Percentiles rank a stretch among this genome's conserved stretches.
phyloP scores from a whole-genome alignment of 768 basidiomycete genomes.

The Lyophyllum atratum region DNA sequence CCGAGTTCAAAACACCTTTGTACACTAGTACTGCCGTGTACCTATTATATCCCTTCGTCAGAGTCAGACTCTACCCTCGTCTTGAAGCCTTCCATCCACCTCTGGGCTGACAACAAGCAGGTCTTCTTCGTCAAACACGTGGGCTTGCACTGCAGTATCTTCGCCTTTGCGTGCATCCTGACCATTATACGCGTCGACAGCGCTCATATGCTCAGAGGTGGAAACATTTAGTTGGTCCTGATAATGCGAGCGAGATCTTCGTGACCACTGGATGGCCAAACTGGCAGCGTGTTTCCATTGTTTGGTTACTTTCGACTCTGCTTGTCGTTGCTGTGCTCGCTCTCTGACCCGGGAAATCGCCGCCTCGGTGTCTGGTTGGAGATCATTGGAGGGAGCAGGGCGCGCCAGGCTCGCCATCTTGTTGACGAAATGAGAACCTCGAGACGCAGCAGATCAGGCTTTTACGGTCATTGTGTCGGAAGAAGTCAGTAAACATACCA shows the following conservation, averaged over 20 bases:
- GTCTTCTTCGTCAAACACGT: slow-evolving; percentile 38
- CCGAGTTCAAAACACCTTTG: background rate
- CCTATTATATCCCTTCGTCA: background rate
- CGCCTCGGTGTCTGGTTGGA: slow-evolving; percentile 45
- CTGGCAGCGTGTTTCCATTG: slow-evolving; percentile 52
- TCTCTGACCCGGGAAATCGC: slow-evolving; percentile 45
- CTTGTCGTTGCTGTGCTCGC: slow-evolving; percentile 23
- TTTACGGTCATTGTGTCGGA: background rate
- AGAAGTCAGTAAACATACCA: slow-evolving; percentile 44
- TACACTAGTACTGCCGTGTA: background rate
- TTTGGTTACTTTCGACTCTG: slow-evolving; percentile 30
- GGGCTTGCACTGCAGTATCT: slow-evolving; percentile 15
- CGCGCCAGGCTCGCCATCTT: slow-evolving; percentile 48
- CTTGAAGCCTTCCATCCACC: slow-evolving; percentile 67
- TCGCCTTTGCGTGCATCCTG: slow-evolving; percentile 40
- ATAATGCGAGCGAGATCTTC: slow-evolving; percentile 52
- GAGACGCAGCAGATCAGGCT: background rate
- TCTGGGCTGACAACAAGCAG: slow-evolving; percentile 60
- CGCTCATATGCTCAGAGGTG: slow-evolving; percentile 74
- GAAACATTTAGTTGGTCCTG: slow-evolving; percentile 60
- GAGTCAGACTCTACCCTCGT: slow-evolving; percentile 46
- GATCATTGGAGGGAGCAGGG: slow-evolving; percentile 26
- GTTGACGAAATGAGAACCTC: slow-evolving; percentile 77
- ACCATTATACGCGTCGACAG: slow-evolving; percentile 76
- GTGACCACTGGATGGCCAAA: slow-evolving; percentile 43